These are phyloP conservation scores for Dendrobium nobile DNA, from an alignment of 106 monocot genomes.

Conservation along the genomic window DNA sequence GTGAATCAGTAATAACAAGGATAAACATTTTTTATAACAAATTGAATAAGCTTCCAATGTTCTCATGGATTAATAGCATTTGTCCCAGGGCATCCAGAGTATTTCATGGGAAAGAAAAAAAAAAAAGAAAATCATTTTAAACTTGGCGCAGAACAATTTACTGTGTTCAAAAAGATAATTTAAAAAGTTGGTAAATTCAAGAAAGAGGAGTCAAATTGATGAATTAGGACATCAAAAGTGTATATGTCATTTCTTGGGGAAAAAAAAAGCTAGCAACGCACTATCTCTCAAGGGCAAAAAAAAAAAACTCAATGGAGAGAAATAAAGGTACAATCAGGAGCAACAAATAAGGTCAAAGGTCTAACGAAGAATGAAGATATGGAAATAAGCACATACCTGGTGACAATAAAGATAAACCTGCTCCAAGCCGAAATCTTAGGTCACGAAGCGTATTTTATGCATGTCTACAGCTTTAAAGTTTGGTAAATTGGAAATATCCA, in stretches of 20 bases:
- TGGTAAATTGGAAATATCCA: conserved; percentile 43
- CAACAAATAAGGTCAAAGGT: neutral
- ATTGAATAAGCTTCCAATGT: neutral
- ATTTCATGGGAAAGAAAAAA: neutral
- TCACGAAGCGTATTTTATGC: conserved; percentile 71
- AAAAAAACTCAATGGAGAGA: neutral
- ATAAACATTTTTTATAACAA: neutral
- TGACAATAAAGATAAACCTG: conserved; percentile 92
- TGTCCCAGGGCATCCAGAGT: neutral
- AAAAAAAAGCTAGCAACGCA: too few species aligned
- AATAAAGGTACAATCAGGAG: neutral
- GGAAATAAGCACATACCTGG: conserved; percentile 42
- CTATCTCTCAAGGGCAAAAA: neutral
- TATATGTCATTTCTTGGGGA: neutral
- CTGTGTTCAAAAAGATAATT: too few species aligned
- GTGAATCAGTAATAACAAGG: neutral
- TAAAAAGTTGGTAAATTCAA: too few species aligned
- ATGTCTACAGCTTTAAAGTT: conserved; percentile 50
- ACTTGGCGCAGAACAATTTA: too few species aligned
- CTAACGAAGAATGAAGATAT: too few species aligned
- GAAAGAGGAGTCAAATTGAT: neutral
- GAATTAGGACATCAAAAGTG: neutral
- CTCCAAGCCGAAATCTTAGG: conserved; percentile 67
- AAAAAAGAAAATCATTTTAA: too few species aligned
- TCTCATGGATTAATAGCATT: neutral